Conservation (phyloP, 2,329 filamentous ascomycete genomes). For the Colletotrichum sp. region DNA sequence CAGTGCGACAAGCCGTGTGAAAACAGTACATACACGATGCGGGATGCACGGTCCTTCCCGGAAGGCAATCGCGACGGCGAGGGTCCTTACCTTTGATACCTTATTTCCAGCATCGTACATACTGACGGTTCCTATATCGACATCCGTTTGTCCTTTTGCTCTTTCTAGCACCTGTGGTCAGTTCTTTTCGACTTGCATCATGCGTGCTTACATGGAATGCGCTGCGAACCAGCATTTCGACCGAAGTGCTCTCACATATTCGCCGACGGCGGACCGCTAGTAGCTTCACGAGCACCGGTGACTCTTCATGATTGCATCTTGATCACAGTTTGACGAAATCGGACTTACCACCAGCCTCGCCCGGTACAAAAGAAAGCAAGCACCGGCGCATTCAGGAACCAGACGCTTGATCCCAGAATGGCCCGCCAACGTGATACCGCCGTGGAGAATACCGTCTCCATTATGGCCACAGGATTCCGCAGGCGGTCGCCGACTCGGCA, state of each 20-base stretch:
- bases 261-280: background rate
- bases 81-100: background rate
- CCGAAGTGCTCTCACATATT: background rate
- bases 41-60: background rate
- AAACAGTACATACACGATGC: background rate
- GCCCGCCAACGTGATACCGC: background rate
- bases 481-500: slow-evolving; percentile 8
- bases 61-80: background rate
- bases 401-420: background rate
- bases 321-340: background rate
- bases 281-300: background rate
- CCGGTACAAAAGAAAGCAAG: background rate
- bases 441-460: background rate
- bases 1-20: background rate
- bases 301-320: background rate
- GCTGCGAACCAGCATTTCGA: background rate
- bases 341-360: background rate
- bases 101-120: background rate
- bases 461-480: background rate
- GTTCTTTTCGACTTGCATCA: background rate
- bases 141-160: background rate
- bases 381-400: background rate
- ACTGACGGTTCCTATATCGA: background rate
- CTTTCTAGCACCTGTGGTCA: background rate
- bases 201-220: background rate